Conservation (phyloP, 768 basidiomycete genomes). For the Termitomyces sp. region DNA sequence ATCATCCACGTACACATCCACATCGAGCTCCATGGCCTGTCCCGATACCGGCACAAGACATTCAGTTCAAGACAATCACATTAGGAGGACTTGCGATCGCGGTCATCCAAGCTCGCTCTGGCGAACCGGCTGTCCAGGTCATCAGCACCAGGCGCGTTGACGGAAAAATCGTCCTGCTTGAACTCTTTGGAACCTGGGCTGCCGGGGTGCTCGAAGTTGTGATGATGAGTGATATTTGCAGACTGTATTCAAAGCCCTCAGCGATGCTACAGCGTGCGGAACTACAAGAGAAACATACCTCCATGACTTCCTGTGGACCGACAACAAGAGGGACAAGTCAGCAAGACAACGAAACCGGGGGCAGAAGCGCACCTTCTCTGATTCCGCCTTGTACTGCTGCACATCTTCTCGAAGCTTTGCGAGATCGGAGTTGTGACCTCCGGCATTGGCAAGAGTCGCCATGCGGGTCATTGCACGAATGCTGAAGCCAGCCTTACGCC, state of each 20-base stretch:
- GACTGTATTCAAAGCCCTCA: slow-evolving; percentile 23
- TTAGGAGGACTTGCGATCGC: slow-evolving; percentile 9
- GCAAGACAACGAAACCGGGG: background rate
- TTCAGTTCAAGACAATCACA: background rate
- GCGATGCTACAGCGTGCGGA: slow-evolving; percentile 2
- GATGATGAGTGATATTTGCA: slow-evolving; percentile 49
- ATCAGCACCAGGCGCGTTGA: slow-evolving; percentile 12
- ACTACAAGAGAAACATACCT: slow-evolving; percentile 18
- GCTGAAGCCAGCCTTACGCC: slow-evolving; percentile 84
- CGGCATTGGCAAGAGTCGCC: slow-evolving; percentile 53
- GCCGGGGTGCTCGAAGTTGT: slow-evolving; percentile 28
- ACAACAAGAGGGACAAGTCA: background rate
- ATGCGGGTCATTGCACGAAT: slow-evolving; percentile 86
- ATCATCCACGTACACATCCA: too few species aligned
- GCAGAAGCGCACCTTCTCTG: slow-evolving; percentile 46
- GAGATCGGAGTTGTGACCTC: slow-evolving; percentile 37
- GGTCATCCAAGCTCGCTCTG: slow-evolving; percentile 26
- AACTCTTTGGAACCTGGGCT: slow-evolving; percentile 7
- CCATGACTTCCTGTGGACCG: slow-evolving; percentile 32
- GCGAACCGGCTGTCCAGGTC: slow-evolving; percentile 31
- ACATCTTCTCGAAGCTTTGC: slow-evolving; percentile 58
- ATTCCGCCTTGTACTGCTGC: slow-evolving; percentile 75
- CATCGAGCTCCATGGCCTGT: background rate
- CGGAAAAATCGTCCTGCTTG: slow-evolving; percentile 27
- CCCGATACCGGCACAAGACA: background rate